Percentiles rank a stretch among this genome's conserved stretches.
These are phyloP conservation scores for Venustampulla echinocandica DNA, from an alignment of 495 filamentous ascomycete genomes.

Conservation along the genomic window DNA sequence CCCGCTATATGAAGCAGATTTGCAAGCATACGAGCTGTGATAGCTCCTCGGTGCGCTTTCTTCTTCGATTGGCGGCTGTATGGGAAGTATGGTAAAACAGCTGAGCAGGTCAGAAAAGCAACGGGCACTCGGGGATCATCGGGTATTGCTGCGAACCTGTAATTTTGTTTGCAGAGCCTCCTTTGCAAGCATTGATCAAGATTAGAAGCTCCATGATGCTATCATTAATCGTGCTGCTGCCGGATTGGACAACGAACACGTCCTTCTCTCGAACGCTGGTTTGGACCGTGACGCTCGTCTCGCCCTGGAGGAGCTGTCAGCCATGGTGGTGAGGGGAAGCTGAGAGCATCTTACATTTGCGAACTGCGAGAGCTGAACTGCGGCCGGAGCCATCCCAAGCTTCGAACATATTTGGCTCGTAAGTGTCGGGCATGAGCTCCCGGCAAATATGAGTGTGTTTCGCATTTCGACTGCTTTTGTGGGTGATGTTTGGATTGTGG, in stretches of 20 bases:
- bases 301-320: constrained; percentile 74
- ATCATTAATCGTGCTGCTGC: constrained; percentile 94
- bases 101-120: constrained; percentile 34
- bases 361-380: constrained; percentile 51
- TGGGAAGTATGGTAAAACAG: constrained; percentile 97
- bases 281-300: constrained; percentile 90
- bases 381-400: constrained; percentile 47
- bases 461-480: constrained; percentile 38
- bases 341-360: constrained; percentile 38
- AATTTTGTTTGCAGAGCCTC: constrained; percentile 93
- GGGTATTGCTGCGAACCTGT: constrained; percentile 62
- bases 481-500: constrained; percentile 1
- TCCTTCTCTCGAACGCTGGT: constrained; percentile 95
- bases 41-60: constrained; percentile 93
- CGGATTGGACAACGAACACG: constrained; percentile 97
- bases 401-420: constrained; percentile 51
- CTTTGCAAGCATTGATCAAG: constrained; percentile 97
- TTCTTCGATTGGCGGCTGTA: constrained; percentile 99
- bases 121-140: background rate
- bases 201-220: constrained; percentile 97
- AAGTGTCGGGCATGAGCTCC: constrained; percentile 47
- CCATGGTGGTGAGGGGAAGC: constrained; percentile 2
- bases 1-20: constrained; percentile 90
- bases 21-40: constrained; percentile 93
- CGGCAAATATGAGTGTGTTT: constrained; percentile 48